phyloP scores from a whole-genome alignment of 139 green algal genomes.

The Coelastrella sp. region DNA sequence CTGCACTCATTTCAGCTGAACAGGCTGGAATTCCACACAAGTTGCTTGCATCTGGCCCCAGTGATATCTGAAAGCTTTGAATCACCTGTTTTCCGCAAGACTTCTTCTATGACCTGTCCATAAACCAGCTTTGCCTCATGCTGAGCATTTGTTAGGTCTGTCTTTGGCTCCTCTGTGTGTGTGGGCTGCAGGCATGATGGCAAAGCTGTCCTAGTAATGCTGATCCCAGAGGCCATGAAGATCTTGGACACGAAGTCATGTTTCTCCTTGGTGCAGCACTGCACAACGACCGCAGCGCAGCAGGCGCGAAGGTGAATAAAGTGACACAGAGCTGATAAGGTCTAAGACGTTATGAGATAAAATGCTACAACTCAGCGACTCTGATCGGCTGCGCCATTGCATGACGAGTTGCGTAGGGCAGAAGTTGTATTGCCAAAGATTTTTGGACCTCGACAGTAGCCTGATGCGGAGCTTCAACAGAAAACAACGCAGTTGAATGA shows the following conservation, averaged over 20 bases:
- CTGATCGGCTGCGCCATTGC: not conserved
- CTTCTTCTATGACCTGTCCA: constrained; percentile 33
- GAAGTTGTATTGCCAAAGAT: not conserved
- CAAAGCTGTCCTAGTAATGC: constrained; percentile 7
- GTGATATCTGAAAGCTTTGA: no score
- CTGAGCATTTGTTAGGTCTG: constrained; percentile 29
- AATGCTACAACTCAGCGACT: not conserved
- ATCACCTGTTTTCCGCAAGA: constrained; percentile 46
- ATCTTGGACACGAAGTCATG: constrained; percentile 46
- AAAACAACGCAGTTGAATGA: no score
- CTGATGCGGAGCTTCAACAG: not conserved
- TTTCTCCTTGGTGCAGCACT: constrained; percentile 48
- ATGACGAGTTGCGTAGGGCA: not conserved
- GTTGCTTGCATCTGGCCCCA: not conserved
- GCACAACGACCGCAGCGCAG: not conserved
- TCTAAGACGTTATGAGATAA: not conserved
- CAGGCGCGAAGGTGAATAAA: not conserved
- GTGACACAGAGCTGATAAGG: not conserved
- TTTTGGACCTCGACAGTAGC: not conserved
- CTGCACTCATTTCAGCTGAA: no score
- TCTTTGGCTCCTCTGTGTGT: constrained; percentile 35
- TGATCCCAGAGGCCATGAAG: constrained; percentile 29
- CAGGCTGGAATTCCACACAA: not conserved
- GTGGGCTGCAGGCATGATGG: constrained; percentile 41
- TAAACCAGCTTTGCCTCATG: constrained; percentile 43